Evolutionary conservation across 2,329 filamentous ascomycete species (phyloP), one percentile per base, ranked within the genome.

Genomic region (Tolypocladium nubicola): DNA sequence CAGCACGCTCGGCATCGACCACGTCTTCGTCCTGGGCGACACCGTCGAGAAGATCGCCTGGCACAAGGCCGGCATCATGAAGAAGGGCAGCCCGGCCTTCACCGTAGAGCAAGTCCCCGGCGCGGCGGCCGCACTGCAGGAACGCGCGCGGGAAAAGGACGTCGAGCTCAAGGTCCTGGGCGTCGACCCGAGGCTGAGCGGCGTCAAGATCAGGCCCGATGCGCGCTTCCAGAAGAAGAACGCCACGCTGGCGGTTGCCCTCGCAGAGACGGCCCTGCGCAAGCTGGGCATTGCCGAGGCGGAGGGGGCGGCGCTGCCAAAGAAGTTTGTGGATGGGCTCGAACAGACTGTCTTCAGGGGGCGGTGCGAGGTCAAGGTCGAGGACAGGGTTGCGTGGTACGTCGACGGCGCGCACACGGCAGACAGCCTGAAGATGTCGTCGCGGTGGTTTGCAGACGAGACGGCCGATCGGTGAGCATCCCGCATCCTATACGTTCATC

Each of bases 371-470:
- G 73, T 79, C 45, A 83, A 80, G 64, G 63, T 71, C 4, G 80
- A 84, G 60, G 76, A 75, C 3, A 66, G 67, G 2, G 75, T 96
- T 6, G 79, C 78, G 19, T 99, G 93, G 92, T 88, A 92, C 67
- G 82, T 99, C 23, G 94, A 99, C 67, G 92, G 94, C 10, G 94
- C 91, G 2, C 94, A 99, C 71, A 99, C 93, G 0, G 79, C 88
- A 4, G 93, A 97, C 68, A 97, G 91, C 68, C 86, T 99, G 56
- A 83, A 87, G 61, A 81, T 90, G 62, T 90, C 90, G 5, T 86
- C 86, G 0, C 81, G 82, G 60, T 97, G 92, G 92, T 97, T 96
- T 67, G 82, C 84, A 2, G 70, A 71, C 11, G 77, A 81, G 64
- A 75, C 67, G n/a, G 66, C 69, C 37, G 59, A 59, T 53, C 66